phyloP scores from a whole-genome alignment of 768 basidiomycete species.

The Phaeotremella fagi region DNA sequence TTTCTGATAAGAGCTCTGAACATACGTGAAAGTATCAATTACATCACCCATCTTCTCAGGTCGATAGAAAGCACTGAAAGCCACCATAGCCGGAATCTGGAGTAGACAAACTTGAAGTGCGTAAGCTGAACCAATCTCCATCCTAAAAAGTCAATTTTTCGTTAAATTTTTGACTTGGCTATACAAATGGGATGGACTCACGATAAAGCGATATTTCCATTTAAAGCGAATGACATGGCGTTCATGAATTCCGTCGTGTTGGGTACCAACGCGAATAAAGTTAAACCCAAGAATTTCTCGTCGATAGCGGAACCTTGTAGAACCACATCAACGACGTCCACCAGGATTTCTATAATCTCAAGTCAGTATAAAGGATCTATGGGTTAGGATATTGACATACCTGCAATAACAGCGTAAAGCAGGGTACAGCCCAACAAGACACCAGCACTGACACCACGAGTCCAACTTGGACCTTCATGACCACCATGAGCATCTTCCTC shows the following conservation, averaged over 20 bases:
- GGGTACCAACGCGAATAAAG: slow-evolving; percentile 92
- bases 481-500: slow-evolving; percentile 63
- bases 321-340: slow-evolving; percentile 92
- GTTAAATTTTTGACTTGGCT: not conserved
- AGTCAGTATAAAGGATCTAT: not conserved
- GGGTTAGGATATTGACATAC: too few relatives aligned
- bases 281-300: slow-evolving; percentile 95
- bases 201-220: slow-evolving; percentile 96
- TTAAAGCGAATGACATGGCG: slow-evolving; percentile 93
- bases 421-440: slow-evolving; percentile 85
- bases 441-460: slow-evolving; percentile 77
- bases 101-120: slow-evolving; percentile 95
- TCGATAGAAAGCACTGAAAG: slow-evolving; percentile 92
- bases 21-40: slow-evolving; percentile 89
- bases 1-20: slow-evolving; percentile 14
- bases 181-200: slow-evolving; percentile 46
- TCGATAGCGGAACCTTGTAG: slow-evolving; percentile 85
- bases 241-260: slow-evolving; percentile 99
- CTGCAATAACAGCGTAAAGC: slow-evolving; percentile 90
- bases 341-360: slow-evolving; percentile 68
- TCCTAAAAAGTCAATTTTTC: slow-evolving; percentile 55
- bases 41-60: slow-evolving; percentile 79
- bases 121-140: slow-evolving; percentile 99
- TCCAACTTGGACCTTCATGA: slow-evolving; percentile 97
- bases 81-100: slow-evolving; percentile 98